Evolutionary conservation across 257 asterid genomes (phyloP).

Genomic region (Solanum neorickii): DNA sequence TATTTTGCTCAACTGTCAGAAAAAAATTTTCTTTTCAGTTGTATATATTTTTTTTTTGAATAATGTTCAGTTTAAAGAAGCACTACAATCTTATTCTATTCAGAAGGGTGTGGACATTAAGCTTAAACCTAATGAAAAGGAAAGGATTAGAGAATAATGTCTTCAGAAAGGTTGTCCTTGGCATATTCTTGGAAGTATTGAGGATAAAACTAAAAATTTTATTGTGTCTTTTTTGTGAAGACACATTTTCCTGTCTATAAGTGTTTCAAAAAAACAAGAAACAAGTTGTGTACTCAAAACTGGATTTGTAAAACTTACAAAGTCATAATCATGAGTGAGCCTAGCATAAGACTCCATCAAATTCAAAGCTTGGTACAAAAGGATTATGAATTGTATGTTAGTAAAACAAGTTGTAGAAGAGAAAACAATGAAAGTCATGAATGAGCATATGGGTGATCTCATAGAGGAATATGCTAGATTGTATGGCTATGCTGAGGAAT

Average conservation of each 20-base stretch:
- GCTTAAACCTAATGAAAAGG: neutral
- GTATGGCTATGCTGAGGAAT: neutral
- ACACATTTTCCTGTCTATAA: neutral
- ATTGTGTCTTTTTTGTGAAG: neutral
- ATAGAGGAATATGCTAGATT: neutral
- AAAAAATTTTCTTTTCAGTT: neutral
- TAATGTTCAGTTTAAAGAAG: neutral
- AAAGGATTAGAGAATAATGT: neutral
- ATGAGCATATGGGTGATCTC: neutral
- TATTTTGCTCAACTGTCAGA: neutral
- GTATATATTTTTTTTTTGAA: neutral
- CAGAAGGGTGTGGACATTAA: neutral
- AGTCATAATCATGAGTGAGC: neutral
- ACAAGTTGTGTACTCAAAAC: neutral
- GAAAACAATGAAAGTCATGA: neutral
- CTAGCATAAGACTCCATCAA: neutral
- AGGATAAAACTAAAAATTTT: neutral
- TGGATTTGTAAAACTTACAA: neutral
- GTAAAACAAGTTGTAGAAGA: neutral
- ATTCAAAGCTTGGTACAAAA: neutral
- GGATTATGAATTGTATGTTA: neutral
- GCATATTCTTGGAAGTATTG: conserved; percentile 1
- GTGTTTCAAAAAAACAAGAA: neutral
- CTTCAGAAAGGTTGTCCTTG: neutral
- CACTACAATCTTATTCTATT: neutral